These are phyloP conservation scores for Elongisporangium undulatum DNA, from an alignment of 352 stramenopile genomes.

Conservation along the genomic window DNA sequence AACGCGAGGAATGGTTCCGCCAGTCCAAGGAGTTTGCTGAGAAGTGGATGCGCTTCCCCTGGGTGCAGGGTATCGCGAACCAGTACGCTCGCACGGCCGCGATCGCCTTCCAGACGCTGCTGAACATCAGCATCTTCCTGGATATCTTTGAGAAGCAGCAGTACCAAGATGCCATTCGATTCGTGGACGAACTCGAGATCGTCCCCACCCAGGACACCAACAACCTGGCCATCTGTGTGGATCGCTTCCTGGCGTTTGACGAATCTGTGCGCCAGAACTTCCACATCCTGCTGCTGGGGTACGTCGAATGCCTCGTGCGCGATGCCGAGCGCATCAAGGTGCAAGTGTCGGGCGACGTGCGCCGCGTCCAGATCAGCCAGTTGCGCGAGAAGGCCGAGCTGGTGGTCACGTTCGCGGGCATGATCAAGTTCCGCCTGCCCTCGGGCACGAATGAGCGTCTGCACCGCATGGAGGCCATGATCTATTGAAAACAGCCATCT, in stretches of 20 bases:
- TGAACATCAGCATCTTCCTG: slow-evolving; percentile 86
- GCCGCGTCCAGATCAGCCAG: slow-evolving; percentile 34
- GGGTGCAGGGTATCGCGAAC: slow-evolving; percentile 73
- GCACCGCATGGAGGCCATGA: slow-evolving; percentile 87
- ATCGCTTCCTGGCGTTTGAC: slow-evolving; percentile 80
- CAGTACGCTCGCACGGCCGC: slow-evolving; percentile 60
- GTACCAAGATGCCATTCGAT: slow-evolving; percentile 76
- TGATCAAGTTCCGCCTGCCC: slow-evolving; percentile 87
- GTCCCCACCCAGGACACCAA: slow-evolving; percentile 61
- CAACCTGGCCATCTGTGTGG: slow-evolving; percentile 61
- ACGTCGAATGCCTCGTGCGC: slow-evolving; percentile 85
- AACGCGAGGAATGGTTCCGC: slow-evolving; percentile 81
- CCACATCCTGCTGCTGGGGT: slow-evolving; percentile 79
- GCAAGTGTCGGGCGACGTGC: slow-evolving; percentile 52
- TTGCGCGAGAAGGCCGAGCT: slow-evolving; percentile 77
- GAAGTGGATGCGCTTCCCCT: slow-evolving; percentile 85
- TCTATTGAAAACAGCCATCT: slow-evolving; percentile 47
- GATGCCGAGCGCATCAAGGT: slow-evolving; percentile 76
- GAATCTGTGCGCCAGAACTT: slow-evolving; percentile 82
- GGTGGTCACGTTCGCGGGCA: slow-evolving; percentile 81
- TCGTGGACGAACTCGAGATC: slow-evolving; percentile 76
- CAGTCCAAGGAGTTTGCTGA: slow-evolving; percentile 82
- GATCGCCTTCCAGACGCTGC: slow-evolving; percentile 78
- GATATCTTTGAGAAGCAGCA: slow-evolving; percentile 82
- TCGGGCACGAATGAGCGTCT: slow-evolving; percentile 78